A percentile compares a stretch with the other conserved stretches of the same genome.
Conservation (phyloP, 2,329 filamentous ascomycete species). For the Nemania sp. region DNA sequence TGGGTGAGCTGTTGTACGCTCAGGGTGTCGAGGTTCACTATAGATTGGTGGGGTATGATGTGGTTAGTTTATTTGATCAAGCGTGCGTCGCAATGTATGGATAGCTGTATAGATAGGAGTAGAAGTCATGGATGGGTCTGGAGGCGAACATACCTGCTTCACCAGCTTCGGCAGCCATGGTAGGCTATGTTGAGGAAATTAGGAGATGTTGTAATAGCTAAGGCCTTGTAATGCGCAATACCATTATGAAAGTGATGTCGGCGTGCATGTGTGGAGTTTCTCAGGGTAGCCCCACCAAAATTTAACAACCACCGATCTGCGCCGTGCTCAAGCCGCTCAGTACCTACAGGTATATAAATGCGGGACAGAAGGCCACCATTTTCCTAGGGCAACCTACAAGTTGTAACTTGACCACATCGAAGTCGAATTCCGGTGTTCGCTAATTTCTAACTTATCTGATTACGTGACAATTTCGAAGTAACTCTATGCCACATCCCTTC, state of each 20-base stretch:
- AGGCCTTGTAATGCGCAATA: not conserved
- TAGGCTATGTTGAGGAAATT: conserved; percentile 9
- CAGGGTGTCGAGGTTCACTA: conserved; percentile 78
- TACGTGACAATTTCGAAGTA: no score
- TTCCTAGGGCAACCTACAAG: no score
- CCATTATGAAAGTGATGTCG: not conserved
- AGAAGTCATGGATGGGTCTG: not conserved
- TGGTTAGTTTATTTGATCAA: conserved; percentile 16
- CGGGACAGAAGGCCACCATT: no score
- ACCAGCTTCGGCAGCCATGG: conserved; percentile 36
- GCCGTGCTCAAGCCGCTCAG: no score
- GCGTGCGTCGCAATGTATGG: no score
- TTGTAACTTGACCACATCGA: no score
- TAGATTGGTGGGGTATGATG: not conserved
- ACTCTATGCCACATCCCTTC: no score
- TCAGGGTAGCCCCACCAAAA: not conserved
- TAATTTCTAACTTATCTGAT: no score
- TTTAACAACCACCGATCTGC: no score
- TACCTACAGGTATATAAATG: no score
- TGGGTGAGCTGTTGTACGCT: conserved; percentile 86
- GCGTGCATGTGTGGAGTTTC: not conserved
- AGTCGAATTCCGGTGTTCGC: no score
- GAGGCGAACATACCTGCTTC: conserved; percentile 34
- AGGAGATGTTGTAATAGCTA: not conserved
- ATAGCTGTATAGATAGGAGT: not conserved